Percentiles rank a stretch among this genome's conserved stretches.
Conservation (phyloP, 805 yeast species). For the Priceomyces fermenticarens region DNA sequence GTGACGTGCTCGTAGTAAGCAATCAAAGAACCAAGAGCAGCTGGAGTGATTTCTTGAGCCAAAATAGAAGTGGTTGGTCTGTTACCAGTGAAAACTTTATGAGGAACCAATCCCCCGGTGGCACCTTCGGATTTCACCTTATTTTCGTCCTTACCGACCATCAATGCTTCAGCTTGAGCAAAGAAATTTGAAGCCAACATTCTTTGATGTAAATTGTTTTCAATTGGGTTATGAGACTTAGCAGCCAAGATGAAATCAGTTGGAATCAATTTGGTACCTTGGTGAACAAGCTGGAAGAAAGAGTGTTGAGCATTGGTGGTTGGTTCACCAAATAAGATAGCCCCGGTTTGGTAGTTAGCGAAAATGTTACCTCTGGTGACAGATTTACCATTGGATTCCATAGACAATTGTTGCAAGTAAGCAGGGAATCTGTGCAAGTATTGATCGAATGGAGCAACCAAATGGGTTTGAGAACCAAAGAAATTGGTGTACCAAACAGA, state of each 20-base stretch:
- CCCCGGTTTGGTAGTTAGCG: constrained; percentile 93
- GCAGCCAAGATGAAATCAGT: constrained; percentile 97
- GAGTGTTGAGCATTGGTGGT: constrained; percentile 99
- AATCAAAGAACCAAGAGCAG: constrained; percentile 90
- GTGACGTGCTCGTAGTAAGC: constrained; percentile 98
- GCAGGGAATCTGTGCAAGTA: constrained; percentile 99
- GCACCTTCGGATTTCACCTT: constrained; percentile 89
- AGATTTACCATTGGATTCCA: constrained; percentile 99
- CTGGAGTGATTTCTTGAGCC: constrained; percentile 95
- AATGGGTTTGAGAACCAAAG: constrained; percentile 96
- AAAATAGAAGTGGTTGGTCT: constrained; percentile 98
- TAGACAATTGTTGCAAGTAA: constrained; percentile 94
- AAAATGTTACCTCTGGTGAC: constrained; percentile 90
- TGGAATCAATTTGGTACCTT: constrained; percentile 97
- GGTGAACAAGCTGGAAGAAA: constrained; percentile 98
- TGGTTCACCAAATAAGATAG: constrained; percentile 96
- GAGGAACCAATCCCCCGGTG: constrained; percentile 82
- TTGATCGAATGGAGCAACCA: constrained; percentile 98
- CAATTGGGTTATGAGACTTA: constrained; percentile 96
- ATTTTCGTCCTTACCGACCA: constrained; percentile 89
- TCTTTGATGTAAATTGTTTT: constrained; percentile 88
- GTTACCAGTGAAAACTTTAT: constrained; percentile 96
- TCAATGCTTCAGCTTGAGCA: constrained; percentile 96
- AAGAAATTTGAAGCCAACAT: constrained; percentile 99
- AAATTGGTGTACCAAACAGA: constrained; percentile 99